phyloP scores from a whole-genome alignment of 2,329 filamentous ascomycete species.

The Parascedosporium putredinis region DNA sequence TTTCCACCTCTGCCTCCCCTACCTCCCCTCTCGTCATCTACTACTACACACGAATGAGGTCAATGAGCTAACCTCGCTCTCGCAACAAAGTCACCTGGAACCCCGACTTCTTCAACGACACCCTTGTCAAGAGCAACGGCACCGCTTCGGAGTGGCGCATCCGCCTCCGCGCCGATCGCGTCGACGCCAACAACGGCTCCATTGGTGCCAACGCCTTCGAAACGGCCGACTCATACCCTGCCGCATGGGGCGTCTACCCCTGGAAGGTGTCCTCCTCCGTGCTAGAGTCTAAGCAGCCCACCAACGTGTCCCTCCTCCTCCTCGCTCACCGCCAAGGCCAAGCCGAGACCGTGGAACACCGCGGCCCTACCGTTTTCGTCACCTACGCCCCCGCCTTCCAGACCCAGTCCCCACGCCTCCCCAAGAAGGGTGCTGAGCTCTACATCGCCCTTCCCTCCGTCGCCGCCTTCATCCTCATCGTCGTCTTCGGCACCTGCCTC shows the following conservation, averaged over 20 bases:
- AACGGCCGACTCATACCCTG: conserved; percentile 23
- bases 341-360: conserved; percentile 19
- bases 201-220: conserved; percentile 26
- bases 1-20: background rate
- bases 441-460: conserved; percentile 42
- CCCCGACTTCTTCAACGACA: conserved; percentile 35
- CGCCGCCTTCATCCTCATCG: conserved; percentile 34
- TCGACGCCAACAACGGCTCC: conserved; percentile 29
- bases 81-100: conserved; percentile 43
- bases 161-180: conserved; percentile 22
- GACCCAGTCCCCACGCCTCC: conserved; percentile 20
- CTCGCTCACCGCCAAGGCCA: conserved; percentile 24
- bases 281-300: conserved; percentile 24
- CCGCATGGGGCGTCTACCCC: conserved; percentile 37
- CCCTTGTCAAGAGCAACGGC: conserved; percentile 20
- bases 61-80: conserved; percentile 2
- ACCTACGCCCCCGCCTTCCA: conserved; percentile 23
- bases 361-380: conserved; percentile 32
- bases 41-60: background rate
- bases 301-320: conserved; percentile 40
- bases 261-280: conserved; percentile 28
- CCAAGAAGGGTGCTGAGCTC: conserved; percentile 31
- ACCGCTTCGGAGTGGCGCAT: conserved; percentile 21
- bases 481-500: conserved; percentile 45
- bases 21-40: background rate